Base-by-base conservation (phyloP, 2,329 filamentous ascomycete species). In the Aspergillus intermedius region DNA sequence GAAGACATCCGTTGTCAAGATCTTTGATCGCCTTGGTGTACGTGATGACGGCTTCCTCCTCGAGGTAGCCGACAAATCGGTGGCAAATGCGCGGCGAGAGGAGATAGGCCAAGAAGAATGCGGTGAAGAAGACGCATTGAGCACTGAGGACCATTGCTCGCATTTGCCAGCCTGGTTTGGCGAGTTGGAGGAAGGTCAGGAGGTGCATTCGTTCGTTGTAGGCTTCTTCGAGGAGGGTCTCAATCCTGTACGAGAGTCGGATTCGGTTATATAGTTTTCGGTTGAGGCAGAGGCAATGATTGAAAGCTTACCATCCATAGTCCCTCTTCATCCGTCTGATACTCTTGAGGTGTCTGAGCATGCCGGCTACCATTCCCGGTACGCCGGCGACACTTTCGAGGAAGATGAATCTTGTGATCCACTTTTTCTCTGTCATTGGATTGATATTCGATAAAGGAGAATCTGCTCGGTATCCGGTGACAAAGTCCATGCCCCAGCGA, bases 91-190 rank as follows among this genome's bases (percentile, higher is more conserved):
- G 83, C 5, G 93, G 91, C 1, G 86, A 89, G 51, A 95, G 62
- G 28, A 98, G 82, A 71, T 97, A 97, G 42, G 86, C 79, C 53
- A 95, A 51, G 77, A 97, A 97, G 66, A 97, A 81, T 55, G 82
- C 80, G 72, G 97, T 98, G 80, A 94, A 96, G 77, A 95, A 97
- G 60, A 97, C 88, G 34, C 91, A 91, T 69, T 97, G 91, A 0
- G 91, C 91, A 10, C 84, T 89, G 35, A 97, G 80, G 48, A 97
- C 89, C 82, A 95, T 88, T 49, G 88, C 68, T 54, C 88, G 86
- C 91, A 96, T 95, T 75, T 95, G 93, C 76, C 80, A 83, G 12
- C 88, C 88, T 3, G 88, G 88, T 57, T 90, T 79, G 49, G 85
- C 87, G 78, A 95, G 87, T 71, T 94, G 95, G 68, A 98, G 83